A percentile compares a stretch with the other conserved stretches of the same genome.
These are phyloP conservation scores for Exobasidium cylindrosporum DNA, from an alignment of 1,284 basidiomycete genomes.

Conservation along the genomic window DNA sequence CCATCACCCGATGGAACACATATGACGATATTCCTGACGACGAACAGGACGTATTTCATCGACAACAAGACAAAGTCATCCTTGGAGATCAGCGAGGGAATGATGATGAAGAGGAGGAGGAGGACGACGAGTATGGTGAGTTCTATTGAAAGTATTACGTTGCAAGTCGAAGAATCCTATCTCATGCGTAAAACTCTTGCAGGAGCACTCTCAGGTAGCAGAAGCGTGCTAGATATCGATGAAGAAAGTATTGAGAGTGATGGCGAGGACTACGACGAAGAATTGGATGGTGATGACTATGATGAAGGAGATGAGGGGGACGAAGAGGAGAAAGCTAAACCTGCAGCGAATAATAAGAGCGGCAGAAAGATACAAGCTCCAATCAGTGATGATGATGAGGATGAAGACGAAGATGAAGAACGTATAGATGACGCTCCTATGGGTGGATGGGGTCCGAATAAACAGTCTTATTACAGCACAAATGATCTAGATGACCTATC, in stretches of 20 bases:
- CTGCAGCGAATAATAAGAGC: slow-evolving; percentile 21
- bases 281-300: slow-evolving; percentile 27
- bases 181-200: too few relatives aligned
- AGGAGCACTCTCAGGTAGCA: slow-evolving; percentile 38
- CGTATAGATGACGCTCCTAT: slow-evolving; percentile 65
- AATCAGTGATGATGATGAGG: slow-evolving; percentile 61
- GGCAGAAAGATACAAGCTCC: slow-evolving; percentile 26
- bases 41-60: slow-evolving; percentile 16
- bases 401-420: slow-evolving; percentile 64
- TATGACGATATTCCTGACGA: slow-evolving; percentile 16
- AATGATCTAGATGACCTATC: slow-evolving; percentile 47
- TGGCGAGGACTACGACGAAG: slow-evolving; percentile 50
- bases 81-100: slow-evolving; percentile 57
- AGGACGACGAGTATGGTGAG: slow-evolving; percentile 22
- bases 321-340: slow-evolving; percentile 18
- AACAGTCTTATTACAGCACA: slow-evolving; percentile 51
- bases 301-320: slow-evolving; percentile 20
- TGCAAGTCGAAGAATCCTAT: too few relatives aligned
- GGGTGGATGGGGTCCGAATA: slow-evolving; percentile 57
- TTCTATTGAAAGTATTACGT: too few relatives aligned
- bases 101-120: slow-evolving; percentile 19
- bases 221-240: slow-evolving; percentile 46
- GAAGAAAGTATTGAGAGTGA: slow-evolving; percentile 29
- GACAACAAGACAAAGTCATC: slow-evolving; percentile 70
- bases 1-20: slow-evolving; percentile 4